These are phyloP conservation scores for Fraxinus excelsior DNA, from an alignment of 257 asterid genomes.

Conservation along the genomic window DNA sequence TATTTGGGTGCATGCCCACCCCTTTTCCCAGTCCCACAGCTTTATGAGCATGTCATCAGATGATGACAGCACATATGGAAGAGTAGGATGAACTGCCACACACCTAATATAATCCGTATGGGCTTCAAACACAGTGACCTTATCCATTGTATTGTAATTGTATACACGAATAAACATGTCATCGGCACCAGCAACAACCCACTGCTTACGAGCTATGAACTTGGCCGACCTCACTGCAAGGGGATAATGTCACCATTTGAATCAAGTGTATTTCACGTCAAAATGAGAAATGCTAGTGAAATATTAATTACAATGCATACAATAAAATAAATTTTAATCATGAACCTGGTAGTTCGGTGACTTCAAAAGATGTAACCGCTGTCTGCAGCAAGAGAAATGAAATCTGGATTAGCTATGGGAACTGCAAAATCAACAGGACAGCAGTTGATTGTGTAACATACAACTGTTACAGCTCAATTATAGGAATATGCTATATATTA, in stretches of 20 bases:
- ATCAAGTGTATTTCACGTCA: conserved; percentile 16
- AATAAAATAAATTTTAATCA: conserved; percentile 22
- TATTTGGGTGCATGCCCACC: conserved; percentile 94
- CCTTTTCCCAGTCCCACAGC: conserved; percentile 99
- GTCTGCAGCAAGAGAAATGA: conserved; percentile 58
- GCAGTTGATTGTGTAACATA: conserved; percentile 12
- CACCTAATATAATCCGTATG: conserved; percentile 98
- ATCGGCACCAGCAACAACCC: conserved; percentile 99
- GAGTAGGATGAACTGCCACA: conserved; percentile 97
- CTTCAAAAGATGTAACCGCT: conserved; percentile 92
- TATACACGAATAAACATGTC: conserved; percentile 96
- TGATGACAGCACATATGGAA: conserved; percentile 91
- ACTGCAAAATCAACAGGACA: conserved; percentile 12
- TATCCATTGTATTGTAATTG: conserved; percentile 98
- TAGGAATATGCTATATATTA: neutral
- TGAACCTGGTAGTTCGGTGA: conserved; percentile 93
- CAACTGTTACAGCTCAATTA: conserved; percentile 6
- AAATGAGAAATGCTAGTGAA: conserved; percentile 10
- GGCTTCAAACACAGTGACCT: conserved; percentile 94
- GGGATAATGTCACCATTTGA: conserved; percentile 28
- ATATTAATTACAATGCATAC: conserved; percentile 19
- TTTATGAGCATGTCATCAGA: conserved; percentile 99
- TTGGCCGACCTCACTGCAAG: conserved; percentile 94
- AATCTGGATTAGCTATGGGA: conserved; percentile 22
- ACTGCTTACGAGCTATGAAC: conserved; percentile 89